Percentiles rank a stretch among this genome's conserved stretches.
phyloP scores from a whole-genome alignment of 139 green algal species.

The Marvania coccoides region DNA sequence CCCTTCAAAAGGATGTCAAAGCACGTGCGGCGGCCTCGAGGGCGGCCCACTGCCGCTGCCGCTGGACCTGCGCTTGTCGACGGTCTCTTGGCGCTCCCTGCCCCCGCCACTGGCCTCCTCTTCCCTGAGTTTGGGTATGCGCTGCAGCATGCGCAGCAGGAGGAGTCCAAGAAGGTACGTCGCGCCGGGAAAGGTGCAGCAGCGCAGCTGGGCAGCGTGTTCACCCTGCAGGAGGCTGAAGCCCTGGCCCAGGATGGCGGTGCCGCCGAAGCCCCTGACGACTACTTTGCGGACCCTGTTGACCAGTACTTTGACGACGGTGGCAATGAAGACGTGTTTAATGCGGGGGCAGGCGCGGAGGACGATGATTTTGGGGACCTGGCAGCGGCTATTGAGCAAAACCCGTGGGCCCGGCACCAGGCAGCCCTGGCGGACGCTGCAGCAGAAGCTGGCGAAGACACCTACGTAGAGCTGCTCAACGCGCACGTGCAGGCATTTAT shows the following conservation, averaged over 20 bases:
- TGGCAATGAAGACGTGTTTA: too few species aligned
- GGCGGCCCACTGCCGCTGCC: background rate
- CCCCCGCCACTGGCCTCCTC: background rate
- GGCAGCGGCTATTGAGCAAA: background rate
- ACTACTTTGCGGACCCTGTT: background rate
- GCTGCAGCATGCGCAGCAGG: background rate
- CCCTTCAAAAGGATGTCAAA: slow-evolving; percentile 34
- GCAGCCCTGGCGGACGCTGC: background rate
- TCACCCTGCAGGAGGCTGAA: slow-evolving; percentile 11
- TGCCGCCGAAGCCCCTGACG: background rate
- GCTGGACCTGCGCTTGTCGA: too few species aligned
- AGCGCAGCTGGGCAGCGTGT: background rate
- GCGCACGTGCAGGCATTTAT: slow-evolving; percentile 39
- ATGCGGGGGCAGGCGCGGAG: background rate
- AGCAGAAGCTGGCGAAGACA: background rate
- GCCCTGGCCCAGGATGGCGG: background rate
- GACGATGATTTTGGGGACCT: background rate
- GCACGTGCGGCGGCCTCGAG: background rate
- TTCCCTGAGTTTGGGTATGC: slow-evolving; percentile 17
- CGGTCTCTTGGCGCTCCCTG: background rate
- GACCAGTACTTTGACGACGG: background rate
- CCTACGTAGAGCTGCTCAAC: slow-evolving; percentile 34
- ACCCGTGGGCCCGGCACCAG: background rate
- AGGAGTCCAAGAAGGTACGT: background rate
- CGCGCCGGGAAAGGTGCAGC: background rate